These are phyloP conservation scores for Radiomyces spectabilis DNA, from an alignment of 192 early-diverging fungal genomes.

Conservation along the genomic window DNA sequence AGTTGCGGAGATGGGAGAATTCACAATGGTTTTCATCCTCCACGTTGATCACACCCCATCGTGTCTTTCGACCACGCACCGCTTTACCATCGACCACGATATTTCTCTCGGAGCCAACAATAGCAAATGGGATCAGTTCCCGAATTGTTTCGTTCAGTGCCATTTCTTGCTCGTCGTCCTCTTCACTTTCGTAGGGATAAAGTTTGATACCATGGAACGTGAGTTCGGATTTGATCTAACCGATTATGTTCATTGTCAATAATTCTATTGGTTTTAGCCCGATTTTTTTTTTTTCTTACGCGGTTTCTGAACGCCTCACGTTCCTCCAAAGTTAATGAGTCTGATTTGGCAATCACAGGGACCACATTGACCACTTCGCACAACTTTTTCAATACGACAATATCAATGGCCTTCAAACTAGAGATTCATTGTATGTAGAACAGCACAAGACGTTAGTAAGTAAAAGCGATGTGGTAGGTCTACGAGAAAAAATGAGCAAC, in stretches of 20 bases:
- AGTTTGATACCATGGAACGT: constrained; percentile 85
- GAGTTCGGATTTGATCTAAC: constrained; percentile 79
- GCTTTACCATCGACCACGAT: constrained; percentile 82
- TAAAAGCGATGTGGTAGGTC: not conserved
- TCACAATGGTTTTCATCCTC: constrained; percentile 94
- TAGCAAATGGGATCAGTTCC: constrained; percentile 88
- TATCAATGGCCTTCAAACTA: constrained; percentile 80
- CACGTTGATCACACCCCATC: constrained; percentile 91
- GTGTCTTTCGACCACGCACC: constrained; percentile 82
- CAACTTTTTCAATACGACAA: constrained; percentile 77
- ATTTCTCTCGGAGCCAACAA: constrained; percentile 90
- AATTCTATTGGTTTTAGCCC: no score
- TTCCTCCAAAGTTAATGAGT: constrained; percentile 81
- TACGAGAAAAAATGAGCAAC: constrained; percentile 15
- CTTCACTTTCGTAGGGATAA: constrained; percentile 86
- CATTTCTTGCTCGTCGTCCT: constrained; percentile 74
- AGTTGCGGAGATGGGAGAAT: constrained; percentile 90
- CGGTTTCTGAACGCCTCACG: constrained; percentile 73
- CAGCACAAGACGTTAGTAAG: no score
- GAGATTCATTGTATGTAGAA: no score
- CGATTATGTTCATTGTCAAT: no score
- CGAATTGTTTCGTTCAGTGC: constrained; percentile 70
- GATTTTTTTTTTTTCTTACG: constrained; percentile 42
- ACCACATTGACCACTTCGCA: constrained; percentile 81
- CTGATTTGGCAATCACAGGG: constrained; percentile 87